Base-by-base conservation (phyloP, 1,284 basidiomycete species). In the Tilletia indica region DNA sequence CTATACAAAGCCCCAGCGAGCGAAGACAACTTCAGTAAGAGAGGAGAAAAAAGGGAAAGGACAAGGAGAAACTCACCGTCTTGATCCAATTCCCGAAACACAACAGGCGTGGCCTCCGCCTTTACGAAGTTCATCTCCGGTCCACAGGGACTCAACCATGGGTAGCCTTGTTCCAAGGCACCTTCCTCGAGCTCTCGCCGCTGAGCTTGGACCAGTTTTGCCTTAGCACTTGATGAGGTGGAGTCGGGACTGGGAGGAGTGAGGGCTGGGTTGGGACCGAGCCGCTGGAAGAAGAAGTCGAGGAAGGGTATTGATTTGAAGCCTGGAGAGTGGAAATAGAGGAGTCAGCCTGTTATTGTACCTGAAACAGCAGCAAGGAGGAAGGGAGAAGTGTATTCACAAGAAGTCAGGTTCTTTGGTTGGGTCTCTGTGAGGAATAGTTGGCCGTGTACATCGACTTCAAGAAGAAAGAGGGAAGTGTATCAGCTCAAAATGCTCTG, bases 281-380 rank as follows among this genome's bases (percentile, higher is more conserved):
- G 66, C 56, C 70, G 36, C 19, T 51, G 34, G 39, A 68, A 70
- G 69, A 73, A 73, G 42, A 73, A 73, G 72, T 73, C 64, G 63
- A 73, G 69, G 38, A 73, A 73, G 36, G 67, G 61, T 16, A 69
- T 21, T 47, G 72, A 58, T 31, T 73, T 73, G 72, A 71, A 73
- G 67, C 71, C 63, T 63, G 71, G 38, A n/a, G 45, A 12, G 21
- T 34, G 19, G 42, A 67, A 34, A 47, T 9, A n/a, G 42, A 45
- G 42, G 42, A 12, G 42, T 5, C 6, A 45, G 5, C 42, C 12
- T 5, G 42, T 45, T 45, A 45, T 45, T 12, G 5, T 45, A 5
- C 42, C 42, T n/a, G n/a, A n/a, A n/a, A n/a, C n/a, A n/a, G 12
- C 42, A 5, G 42, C 5, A 12, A 45, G 42, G 42, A 45, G 69